phyloP scores from a whole-genome alignment of 768 basidiomycete genomes.

The Russula olivacea region DNA sequence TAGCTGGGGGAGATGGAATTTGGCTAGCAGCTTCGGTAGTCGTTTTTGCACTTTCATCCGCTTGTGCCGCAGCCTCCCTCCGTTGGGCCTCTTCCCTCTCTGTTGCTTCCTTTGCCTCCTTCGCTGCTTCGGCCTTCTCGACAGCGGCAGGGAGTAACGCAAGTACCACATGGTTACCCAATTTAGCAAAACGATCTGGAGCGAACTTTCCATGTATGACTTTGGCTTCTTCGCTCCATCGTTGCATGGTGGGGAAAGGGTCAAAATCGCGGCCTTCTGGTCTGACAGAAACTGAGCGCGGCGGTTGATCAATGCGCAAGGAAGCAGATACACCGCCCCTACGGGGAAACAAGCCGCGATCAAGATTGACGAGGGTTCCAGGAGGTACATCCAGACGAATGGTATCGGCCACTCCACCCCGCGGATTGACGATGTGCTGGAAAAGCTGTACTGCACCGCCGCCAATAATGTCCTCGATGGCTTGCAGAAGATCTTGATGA shows the following conservation, averaged over 20 bases:
- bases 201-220: conserved; percentile 73
- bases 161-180: conserved; percentile 66
- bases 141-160: conserved; percentile 76
- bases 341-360: conserved; percentile 46
- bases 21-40: conserved; percentile 32
- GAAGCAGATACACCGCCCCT: conserved; percentile 46
- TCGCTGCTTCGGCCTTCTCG: conserved; percentile 45
- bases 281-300: conserved; percentile 36
- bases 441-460: conserved; percentile 77
- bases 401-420: conserved; percentile 50
- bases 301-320: conserved; percentile 55
- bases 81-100: conserved; percentile 46
- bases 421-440: conserved; percentile 69
- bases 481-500: conserved; percentile 56
- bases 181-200: conserved; percentile 54
- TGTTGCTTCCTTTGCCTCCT: conserved; percentile 43
- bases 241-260: conserved; percentile 72
- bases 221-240: conserved; percentile 88
- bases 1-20: conserved; percentile 23
- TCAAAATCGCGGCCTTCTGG: conserved; percentile 60
- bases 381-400: conserved; percentile 75
- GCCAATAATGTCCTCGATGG: conserved; percentile 77
- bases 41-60: conserved; percentile 34
- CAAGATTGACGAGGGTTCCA: conserved; percentile 54
- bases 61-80: conserved; percentile 34